Base-by-base conservation (phyloP, 805 yeast species). In the Suhomyces canberraensis region DNA sequence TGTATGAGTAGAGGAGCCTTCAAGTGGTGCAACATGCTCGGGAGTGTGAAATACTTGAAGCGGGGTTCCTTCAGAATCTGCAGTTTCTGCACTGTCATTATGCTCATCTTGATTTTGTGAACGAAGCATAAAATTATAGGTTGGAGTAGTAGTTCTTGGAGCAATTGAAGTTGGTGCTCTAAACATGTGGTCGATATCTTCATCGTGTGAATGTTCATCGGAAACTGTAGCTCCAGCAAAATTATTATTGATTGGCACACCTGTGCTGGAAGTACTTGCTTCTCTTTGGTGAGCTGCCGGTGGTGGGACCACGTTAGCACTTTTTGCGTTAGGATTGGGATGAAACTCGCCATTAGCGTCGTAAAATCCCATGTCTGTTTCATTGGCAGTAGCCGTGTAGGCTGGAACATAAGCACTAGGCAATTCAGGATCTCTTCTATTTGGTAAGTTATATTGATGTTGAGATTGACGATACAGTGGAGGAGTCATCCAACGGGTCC, bases 401-500 rank as follows among this genome's bases (percentile, higher is more conserved):
- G 81, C 71, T 0, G 95, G 95, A 1, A 83, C 86, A 46, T 68
- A 78, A 7, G 61, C 52, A 29, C 55, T 52, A 11, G 63, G 66
- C 39, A 54, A 44, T 22, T 61, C 69, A 2, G 73, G 72, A 31
- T 73, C 75, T 7, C 67, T 60, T 26, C 54, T 55, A 17, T 43
- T 42, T 1, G 73, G 73, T 31, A 68, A 70, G 36, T 71, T 64
- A 45, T 77, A 73, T 40, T 76, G 79, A 35, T 64, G 66, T 49
- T 84, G 84, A 1, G 88, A 75, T 46, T 80, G 87, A 31, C 68
- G 55, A 52, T 86, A 86, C 8, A 81, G 69, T 0, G 95, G 95
- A 5, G 96, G 96, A 0, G 93, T 83, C 66, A 88, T 77, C 95
- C 95, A 84, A 8, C 84, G 76, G 1, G 93, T 84, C 8, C 91